Base-by-base conservation (phyloP, 805 yeast genomes). In the Teunomyces tritomae region DNA sequence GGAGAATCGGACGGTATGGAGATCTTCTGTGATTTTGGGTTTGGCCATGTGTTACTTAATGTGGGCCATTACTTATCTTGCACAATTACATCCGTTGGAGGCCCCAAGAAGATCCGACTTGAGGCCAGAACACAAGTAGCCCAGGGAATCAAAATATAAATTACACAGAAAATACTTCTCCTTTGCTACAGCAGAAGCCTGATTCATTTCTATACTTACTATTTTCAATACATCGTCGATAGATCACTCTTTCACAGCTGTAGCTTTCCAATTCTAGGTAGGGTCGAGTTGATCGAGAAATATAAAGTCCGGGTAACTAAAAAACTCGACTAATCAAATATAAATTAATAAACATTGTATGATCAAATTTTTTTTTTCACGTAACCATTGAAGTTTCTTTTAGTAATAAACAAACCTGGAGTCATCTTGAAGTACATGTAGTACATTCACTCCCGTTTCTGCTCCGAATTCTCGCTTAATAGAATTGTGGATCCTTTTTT, bases 21-120 rank as follows among this genome's bases (percentile, higher is more conserved):
- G 77, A 51, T 71, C 76, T 2, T 70, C 83, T 67, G 62, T 73
- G 35, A 81, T 84, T 43, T 73, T 87, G 53, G 78, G 88, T 7
- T 65, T 87, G 56, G 78, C 89, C 17, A 84, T 87, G 91, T 84
- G 87, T 71, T 87, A 78, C 65, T 73, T 87, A 61, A 84, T 87
- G 91, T 87, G 95, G 95, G 97, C 97, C 28, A 84, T 90, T 59
- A 90, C 97, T 6, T 90, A 89, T 63, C 74, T 90, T 55, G 77
- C 83, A 49, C 97, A 91, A 65, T 73, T 91, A 49, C 97, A 91
- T 68, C 97, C 97, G 5, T 75, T 91, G 60, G 96, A 89, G 49
- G 89, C 82, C 37, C 97, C 97, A 36, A 87, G 86, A 65, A 82
- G 97, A 59, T 82, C 95, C 1, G 96, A 91, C 61, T 70, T 90